Evolutionary conservation across 78 protist genomes (phyloP).

Genomic region (Emiliania huxleyi): DNA sequence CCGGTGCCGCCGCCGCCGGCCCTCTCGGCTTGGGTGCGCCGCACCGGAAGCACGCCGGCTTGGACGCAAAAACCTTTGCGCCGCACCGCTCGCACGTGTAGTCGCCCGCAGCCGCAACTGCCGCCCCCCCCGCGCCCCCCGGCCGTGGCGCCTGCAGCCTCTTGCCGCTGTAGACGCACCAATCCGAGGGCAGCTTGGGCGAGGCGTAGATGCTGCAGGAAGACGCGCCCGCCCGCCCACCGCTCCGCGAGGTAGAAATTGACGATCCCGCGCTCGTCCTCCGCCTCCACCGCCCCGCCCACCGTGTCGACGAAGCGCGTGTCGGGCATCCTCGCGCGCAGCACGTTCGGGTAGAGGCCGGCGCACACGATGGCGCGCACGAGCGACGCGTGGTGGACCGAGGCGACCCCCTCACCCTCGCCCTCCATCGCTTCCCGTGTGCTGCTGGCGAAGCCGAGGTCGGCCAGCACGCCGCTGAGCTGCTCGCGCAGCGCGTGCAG

Average conservation of each 20-base stretch:
- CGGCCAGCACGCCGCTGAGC: background rate
- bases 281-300: no score
- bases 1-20: background rate
- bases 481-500: background rate
- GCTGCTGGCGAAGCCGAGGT: background rate
- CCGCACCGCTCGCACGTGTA: no score
- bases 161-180: slow-evolving; percentile 47
- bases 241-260: background rate
- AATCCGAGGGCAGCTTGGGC: slow-evolving; percentile 12
- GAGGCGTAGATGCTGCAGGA: slow-evolving; percentile 42
- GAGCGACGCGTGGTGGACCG: background rate
- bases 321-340: background rate
- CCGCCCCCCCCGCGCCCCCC: background rate
- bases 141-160: slow-evolving; percentile 34
- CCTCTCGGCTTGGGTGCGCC: no score
- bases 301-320: background rate
- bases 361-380: slow-evolving; percentile 68
- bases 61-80: no score
- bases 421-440: background rate
- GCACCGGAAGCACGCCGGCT: background rate
- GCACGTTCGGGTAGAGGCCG: slow-evolving; percentile 66
- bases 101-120: no score
- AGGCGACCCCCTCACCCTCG: background rate
- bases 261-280: background rate
- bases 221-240: slow-evolving; percentile 21